phyloP scores from a whole-genome alignment of 768 basidiomycete species.

The Lactarius quietus region DNA sequence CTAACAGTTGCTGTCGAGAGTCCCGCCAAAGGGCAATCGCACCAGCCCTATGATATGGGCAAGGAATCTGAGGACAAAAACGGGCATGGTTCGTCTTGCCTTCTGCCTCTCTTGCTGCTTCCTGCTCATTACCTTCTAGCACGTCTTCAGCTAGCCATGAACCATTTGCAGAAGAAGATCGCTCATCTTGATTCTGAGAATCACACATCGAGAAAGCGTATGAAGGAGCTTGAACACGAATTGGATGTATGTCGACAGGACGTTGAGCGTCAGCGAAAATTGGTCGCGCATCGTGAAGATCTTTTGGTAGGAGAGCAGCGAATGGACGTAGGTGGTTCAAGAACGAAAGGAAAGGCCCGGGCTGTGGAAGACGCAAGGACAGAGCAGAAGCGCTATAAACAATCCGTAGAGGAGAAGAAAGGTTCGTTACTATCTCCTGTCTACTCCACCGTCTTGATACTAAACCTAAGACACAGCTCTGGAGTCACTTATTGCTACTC shows the following conservation, averaged over 20 bases:
- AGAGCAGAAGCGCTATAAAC: conserved; percentile 51
- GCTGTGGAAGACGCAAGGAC: conserved; percentile 15
- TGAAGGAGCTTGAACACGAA: conserved; percentile 85
- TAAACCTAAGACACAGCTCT: conserved; percentile 48
- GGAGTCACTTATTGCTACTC: conserved; percentile 70
- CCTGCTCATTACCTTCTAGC: conserved; percentile 36
- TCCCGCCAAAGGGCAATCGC: conserved; percentile 54
- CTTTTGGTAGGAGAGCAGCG: conserved; percentile 33
- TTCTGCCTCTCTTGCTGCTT: conserved; percentile 1
- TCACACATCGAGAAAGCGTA: conserved; percentile 70
- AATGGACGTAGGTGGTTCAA: conserved; percentile 29
- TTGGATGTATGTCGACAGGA: conserved; percentile 82
- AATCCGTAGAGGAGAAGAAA: conserved; percentile 86
- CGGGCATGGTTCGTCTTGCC: conserved; percentile 51
- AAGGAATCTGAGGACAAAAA: conserved; percentile 48
- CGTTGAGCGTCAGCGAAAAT: conserved; percentile 63
- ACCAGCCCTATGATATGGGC: conserved; percentile 42
- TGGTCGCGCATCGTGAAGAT: conserved; percentile 56
- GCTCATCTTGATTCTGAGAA: conserved; percentile 79
- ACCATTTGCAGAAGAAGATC: conserved; percentile 62
- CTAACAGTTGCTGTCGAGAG: conserved; percentile 74
- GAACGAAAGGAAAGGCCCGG: conserved; percentile 39
- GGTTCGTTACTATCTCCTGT: conserved; percentile 41
- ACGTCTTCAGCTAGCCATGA: conserved; percentile 59
- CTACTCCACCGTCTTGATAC: not conserved